Evolutionary conservation across 1,139 yeast genomes (phyloP).

Genomic region (Kurtzmaniella quercitrusa): DNA sequence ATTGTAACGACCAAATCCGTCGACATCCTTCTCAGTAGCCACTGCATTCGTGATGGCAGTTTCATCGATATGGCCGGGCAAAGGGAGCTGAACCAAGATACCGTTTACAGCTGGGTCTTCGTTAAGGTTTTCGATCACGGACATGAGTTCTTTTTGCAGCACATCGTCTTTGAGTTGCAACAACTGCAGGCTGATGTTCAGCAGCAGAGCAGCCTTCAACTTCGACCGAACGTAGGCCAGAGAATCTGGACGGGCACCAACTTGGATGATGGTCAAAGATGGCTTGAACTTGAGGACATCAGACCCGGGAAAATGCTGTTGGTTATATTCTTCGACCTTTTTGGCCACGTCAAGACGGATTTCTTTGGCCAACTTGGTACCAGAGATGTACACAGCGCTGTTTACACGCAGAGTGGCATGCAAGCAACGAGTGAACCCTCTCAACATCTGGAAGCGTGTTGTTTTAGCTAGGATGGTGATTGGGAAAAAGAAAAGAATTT

Average conservation of each 20-base stretch:
- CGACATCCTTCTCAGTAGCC: slow-evolving; percentile 67
- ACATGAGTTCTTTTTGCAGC: slow-evolving; percentile 51
- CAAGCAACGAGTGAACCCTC: slow-evolving; percentile 3
- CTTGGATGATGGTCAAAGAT: slow-evolving; percentile 64
- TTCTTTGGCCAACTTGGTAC: slow-evolving; percentile 38
- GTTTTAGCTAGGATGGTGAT: neutral
- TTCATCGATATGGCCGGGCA: slow-evolving; percentile 69
- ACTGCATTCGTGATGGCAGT: slow-evolving; percentile 66
- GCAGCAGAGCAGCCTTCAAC: slow-evolving; percentile 65
- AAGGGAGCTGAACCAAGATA: slow-evolving; percentile 65
- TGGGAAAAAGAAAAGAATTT: neutral
- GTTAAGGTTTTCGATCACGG: slow-evolving; percentile 53
- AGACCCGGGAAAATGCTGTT: slow-evolving; percentile 16
- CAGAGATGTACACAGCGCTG: slow-evolving; percentile 42
- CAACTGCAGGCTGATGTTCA: slow-evolving; percentile 58
- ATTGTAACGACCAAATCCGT: slow-evolving; percentile 72
- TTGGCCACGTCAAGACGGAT: slow-evolving; percentile 37
- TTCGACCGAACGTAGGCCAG: slow-evolving; percentile 74
- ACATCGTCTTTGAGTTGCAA: slow-evolving; percentile 55
- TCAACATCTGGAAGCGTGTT: neutral
- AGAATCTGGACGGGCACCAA: slow-evolving; percentile 74
- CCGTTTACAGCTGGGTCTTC: slow-evolving; percentile 66
- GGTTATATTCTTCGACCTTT: slow-evolving; percentile 38
- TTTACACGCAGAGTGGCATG: slow-evolving; percentile 2
- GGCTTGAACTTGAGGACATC: slow-evolving; percentile 47